Evolutionary conservation across 2,329 filamentous ascomycete genomes (phyloP).

Genomic region (Lachnellula arida): DNA sequence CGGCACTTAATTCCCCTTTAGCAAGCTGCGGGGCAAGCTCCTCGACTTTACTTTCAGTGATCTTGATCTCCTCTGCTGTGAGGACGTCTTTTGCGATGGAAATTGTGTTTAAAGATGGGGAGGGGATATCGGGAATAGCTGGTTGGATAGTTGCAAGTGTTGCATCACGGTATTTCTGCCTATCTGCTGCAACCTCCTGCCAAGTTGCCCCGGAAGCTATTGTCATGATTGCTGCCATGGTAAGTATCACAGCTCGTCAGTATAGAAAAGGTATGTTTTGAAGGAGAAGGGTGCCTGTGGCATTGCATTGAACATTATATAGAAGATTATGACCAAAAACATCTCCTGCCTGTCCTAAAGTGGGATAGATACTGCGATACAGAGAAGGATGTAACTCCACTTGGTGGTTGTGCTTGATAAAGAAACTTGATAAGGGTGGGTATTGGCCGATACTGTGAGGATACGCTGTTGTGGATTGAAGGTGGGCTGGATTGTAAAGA

Average conservation of each 20-base stretch:
- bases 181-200: constrained; percentile 43
- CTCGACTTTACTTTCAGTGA: constrained; percentile 45
- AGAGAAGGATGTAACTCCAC: not conserved
- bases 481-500: no score
- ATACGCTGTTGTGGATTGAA: no score
- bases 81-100: constrained; percentile 42
- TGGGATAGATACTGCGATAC: not conserved
- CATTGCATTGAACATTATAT: not conserved
- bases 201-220: constrained; percentile 35
- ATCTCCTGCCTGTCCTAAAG: not conserved
- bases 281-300: not conserved
- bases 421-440: not conserved
- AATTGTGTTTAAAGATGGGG: constrained; percentile 41
- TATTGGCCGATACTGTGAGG: no score
- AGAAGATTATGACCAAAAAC: not conserved
- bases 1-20: constrained; percentile 39
- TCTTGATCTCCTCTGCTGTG: constrained; percentile 41
- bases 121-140: constrained; percentile 34
- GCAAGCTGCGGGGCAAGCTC: constrained; percentile 44
- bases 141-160: constrained; percentile 40
- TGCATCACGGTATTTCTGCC: constrained; percentile 42
- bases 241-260: not conserved
- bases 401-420: not conserved
- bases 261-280: not conserved
- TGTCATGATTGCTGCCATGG: constrained; percentile 28